Conservation (phyloP, 331 rosid genomes). For the Pyrus hybrid region DNA sequence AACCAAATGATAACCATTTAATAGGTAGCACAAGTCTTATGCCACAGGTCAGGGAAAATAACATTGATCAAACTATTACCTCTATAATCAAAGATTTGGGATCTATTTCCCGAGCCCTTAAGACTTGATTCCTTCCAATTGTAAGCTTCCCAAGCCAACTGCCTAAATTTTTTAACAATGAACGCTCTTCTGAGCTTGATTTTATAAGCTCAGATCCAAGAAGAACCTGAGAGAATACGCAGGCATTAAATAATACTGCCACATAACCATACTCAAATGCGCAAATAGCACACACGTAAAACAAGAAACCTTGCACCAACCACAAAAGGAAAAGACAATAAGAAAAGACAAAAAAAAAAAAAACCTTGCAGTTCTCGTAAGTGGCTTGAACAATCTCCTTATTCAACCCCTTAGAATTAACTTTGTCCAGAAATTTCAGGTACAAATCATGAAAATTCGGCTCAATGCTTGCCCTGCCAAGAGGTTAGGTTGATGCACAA, state of each 20-base stretch:
- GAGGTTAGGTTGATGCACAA: background rate
- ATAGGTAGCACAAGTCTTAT: background rate
- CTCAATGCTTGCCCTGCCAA: slow-evolving; percentile 93
- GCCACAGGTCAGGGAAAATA: background rate
- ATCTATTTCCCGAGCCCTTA: slow-evolving; percentile 94
- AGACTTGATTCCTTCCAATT: slow-evolving; percentile 89
- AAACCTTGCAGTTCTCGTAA: slow-evolving; percentile 97
- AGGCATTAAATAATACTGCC: background rate
- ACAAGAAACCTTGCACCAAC: background rate
- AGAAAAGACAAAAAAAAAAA: background rate
- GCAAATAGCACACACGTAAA: background rate
- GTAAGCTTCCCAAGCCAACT: slow-evolving; percentile 99
- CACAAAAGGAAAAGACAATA: background rate
- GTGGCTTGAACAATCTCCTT: slow-evolving; percentile 84
- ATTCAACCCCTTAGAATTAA: slow-evolving; percentile 71
- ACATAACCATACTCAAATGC: background rate
- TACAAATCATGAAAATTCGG: slow-evolving; percentile 92
- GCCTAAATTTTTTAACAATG: slow-evolving; percentile 88
- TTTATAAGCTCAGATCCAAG: slow-evolving; percentile 91
- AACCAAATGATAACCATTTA: background rate
- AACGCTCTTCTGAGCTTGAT: slow-evolving; percentile 99
- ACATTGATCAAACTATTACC: slow-evolving; percentile 28
- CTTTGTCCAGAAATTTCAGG: slow-evolving; percentile 82
- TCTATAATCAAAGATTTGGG: slow-evolving; percentile 96
- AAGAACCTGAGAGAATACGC: slow-evolving; percentile 58